A percentile compares a stretch with the other conserved stretches of the same genome.
Evolutionary conservation across 2,329 filamentous ascomycete genomes (phyloP).

Genomic region (Monosporascus ibericus): DNA sequence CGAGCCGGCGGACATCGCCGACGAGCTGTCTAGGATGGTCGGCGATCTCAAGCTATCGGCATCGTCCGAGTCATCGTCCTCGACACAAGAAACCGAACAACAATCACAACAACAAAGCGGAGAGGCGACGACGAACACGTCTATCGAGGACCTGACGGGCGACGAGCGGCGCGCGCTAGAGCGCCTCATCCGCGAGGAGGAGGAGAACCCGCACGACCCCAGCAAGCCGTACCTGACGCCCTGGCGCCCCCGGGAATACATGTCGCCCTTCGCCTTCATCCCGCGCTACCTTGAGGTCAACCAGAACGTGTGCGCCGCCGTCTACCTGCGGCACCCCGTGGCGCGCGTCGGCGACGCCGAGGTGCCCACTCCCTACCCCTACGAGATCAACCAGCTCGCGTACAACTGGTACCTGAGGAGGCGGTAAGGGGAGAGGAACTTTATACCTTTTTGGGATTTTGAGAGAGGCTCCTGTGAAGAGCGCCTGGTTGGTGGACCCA

Average conservation of each 20-base stretch:
- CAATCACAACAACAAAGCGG: slow-evolving; percentile 33
- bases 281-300: slow-evolving; percentile 96
- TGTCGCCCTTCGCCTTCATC: slow-evolving; percentile 91
- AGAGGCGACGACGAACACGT: slow-evolving; percentile 9
- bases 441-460: no score
- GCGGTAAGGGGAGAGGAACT: slow-evolving; percentile 43
- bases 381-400: slow-evolving; percentile 68
- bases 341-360: slow-evolving; percentile 75
- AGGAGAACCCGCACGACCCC: slow-evolving; percentile 70
- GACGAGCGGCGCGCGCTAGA: slow-evolving; percentile 50
- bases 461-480: no score
- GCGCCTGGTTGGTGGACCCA: no score
- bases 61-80: background rate
- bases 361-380: slow-evolving; percentile 75
- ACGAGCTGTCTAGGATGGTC: slow-evolving; percentile 48
- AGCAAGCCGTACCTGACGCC: slow-evolving; percentile 84
- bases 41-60: slow-evolving; percentile 35
- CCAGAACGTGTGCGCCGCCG: slow-evolving; percentile 91
- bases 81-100: slow-evolving; percentile 16
- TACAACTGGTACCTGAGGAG: slow-evolving; percentile 93
- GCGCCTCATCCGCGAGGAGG: slow-evolving; percentile 53
- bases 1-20: slow-evolving; percentile 39
- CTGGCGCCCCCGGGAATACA: slow-evolving; percentile 80
- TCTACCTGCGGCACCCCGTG: slow-evolving; percentile 91
- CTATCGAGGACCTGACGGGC: slow-evolving; percentile 38